Evolutionary conservation across 2,329 filamentous ascomycete species (phyloP), one percentile per base, ranked within the genome.

Genomic region (Nectriaceae sp.): DNA sequence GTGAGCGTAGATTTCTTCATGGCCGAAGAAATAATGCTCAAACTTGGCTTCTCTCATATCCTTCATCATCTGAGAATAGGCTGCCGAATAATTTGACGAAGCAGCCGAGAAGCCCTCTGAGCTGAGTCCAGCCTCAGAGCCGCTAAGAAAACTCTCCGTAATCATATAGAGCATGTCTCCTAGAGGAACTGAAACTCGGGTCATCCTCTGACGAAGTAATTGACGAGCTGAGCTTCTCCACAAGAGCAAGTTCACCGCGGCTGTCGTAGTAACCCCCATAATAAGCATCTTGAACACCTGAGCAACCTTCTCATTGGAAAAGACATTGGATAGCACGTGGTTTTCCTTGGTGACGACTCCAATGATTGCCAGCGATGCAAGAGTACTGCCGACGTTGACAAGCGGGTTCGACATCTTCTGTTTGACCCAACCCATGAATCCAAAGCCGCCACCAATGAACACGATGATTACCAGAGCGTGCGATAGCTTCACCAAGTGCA

Each of bases 331-430:
- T 61, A 96, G 88, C 1, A 97, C 85, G 1, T 90, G 85, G 29
- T 90, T 91, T 65, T 97, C 93, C 67, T 93, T 96, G 3, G 93
- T 96, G 51, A 97, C 75, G 26, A 96, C 84, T 1, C 89, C 91
- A 61, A 97, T 96, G 48, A 94, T 89, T 33, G 90, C 90, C 44
- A 97, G 83, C 11, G 90, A 93, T 2, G 92, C 85, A 49, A 97
- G 77, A 18, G 91, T 96, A 56, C 88, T 91, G 31, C 88, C 89
- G 16, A 93, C 87, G 60, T 91, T 92, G 54, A 94, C 89, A 33
- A 94, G 73, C 2, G 90, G 88, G 55, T 89, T 85, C 48, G 86
- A 85, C 55, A 90, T 78, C 54, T 77, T 84, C 64, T 93, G 88
- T 68, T 95, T 95, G 40, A 87, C 82, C 90, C 90, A 95, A 19